Conservation (phyloP, 805 yeast species). For the Brettanomyces naardenensis region DNA sequence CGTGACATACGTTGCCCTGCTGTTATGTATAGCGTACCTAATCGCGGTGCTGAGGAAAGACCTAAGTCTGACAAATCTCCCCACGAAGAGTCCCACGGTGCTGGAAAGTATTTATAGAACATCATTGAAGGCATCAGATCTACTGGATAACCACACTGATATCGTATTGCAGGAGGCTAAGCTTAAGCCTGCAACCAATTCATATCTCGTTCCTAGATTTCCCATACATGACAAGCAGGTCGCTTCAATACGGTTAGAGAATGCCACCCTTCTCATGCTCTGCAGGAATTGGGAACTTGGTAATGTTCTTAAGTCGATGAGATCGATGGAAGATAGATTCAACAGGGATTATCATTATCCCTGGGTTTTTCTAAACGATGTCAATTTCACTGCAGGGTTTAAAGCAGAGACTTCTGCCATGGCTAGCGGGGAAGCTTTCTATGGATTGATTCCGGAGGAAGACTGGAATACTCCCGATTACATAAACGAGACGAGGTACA, state of each 20-base stretch:
- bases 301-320: conserved; percentile 68
- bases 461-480: conserved; percentile 76
- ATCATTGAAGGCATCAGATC: conserved; percentile 5
- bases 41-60: background rate
- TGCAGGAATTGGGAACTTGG: conserved; percentile 74
- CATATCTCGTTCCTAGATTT: conserved; percentile 26
- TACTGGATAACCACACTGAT: conserved; percentile 9
- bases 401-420: conserved; percentile 50
- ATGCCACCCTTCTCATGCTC: conserved; percentile 83
- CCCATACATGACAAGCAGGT: conserved; percentile 11
- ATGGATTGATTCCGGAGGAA: conserved; percentile 54
- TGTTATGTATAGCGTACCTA: too few species aligned
- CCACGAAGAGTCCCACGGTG: background rate
- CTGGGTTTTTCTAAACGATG: conserved; percentile 76
- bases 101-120: conserved; percentile 6
- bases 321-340: conserved; percentile 71
- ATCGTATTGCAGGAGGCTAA: conserved; percentile 10
- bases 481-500: conserved; percentile 53
- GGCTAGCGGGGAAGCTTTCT: conserved; percentile 61
- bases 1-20: too few species aligned
- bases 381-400: conserved; percentile 56
- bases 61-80: background rate
- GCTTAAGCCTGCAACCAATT: conserved; percentile 32
- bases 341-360: conserved; percentile 59
- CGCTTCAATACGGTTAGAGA: conserved; percentile 42